Base-by-base conservation (phyloP, 768 basidiomycete genomes). In the Arthromyces matolae region DNA sequence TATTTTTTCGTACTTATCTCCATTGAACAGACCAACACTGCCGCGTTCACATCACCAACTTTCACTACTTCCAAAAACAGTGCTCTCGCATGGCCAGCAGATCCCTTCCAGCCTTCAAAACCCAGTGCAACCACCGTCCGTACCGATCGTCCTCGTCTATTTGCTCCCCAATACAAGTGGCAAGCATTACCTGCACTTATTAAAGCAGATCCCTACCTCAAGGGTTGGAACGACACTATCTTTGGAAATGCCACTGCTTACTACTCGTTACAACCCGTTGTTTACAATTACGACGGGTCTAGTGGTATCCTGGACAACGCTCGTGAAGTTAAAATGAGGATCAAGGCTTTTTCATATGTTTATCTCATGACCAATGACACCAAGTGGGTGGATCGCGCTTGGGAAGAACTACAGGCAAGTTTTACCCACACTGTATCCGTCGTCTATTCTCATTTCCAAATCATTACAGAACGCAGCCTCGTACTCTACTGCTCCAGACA, bases 151-250 rank as follows among this genome's bases (percentile, higher is more conserved):
- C 96, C 96, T 20, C 87, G 90, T 35, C 77, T 99, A 40, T 85
- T 96, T 56, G 96, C 95, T 13, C 93, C 95, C 19, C 58, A 76
- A 8, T 93, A 93, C 77, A 93, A 92, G 67, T 98, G 96, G 95
- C 65, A 75, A 13, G 89, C 82, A 10, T 80, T 99, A 19, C 81
- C 86, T 4, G 61, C 63, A 19, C 75, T 96, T 57, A 95, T 98
- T 60, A 66, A 75, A 45, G 78, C 71, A 43, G 92, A 98, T 63
- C 81, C 89, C 3, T 98, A 99, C 71, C 76, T 98, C 59, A 71
- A 77, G 49, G 73, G 68, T 50, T 98, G 95, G 95, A 96, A 99
- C 65, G 75, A 76, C 19, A 87, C 90, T 37, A 97, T 98, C 62
- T 88, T 97, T 54, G 72, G 65, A 42, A 97, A 98, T 67, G 96